Conservation (phyloP, 2,329 filamentous ascomycete genomes). For the Colletotrichum zoysiae region DNA sequence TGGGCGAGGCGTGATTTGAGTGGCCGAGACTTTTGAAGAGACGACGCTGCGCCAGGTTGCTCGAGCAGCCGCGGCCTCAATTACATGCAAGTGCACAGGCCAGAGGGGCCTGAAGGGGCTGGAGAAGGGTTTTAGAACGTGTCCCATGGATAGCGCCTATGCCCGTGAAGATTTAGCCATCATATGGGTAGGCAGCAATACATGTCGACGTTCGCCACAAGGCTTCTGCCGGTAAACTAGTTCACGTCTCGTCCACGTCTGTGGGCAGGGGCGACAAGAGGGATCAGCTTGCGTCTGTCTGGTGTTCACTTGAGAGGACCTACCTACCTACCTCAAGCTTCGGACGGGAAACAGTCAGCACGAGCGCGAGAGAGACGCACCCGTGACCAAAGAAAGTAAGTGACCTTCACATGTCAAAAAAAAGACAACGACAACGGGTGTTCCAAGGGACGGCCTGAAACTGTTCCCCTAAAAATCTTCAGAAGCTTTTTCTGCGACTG, state of each 20-base stretch:
- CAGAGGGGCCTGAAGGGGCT: constrained; percentile 11
- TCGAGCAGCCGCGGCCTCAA: constrained; percentile 9
- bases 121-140: constrained; percentile 24
- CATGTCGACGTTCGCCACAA: constrained; percentile 30
- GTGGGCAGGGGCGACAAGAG: constrained; percentile 1
- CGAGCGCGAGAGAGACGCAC: constrained; percentile 14
- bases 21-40: constrained; percentile 12
- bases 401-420: constrained; percentile 39
- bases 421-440: neutral
- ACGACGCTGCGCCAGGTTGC: constrained; percentile 6
- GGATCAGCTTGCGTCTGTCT: constrained; percentile 12
- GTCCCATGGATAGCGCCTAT: constrained; percentile 30
- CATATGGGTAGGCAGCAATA: neutral
- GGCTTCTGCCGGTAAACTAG: constrained; percentile 10
- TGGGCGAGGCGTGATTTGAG: constrained; percentile 9
- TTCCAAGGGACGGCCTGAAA: constrained; percentile 30
- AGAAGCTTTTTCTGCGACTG: constrained; percentile 19
- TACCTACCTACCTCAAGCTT: neutral
- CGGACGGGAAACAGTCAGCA: constrained; percentile 25
- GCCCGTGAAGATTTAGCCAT: constrained; percentile 8
- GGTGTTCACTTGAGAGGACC: constrained; percentile 2
- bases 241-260: neutral
- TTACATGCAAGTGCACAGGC: constrained; percentile 26
- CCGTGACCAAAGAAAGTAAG: constrained; percentile 12
- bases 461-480: constrained; percentile 27